These are phyloP conservation scores for Vicia sativa DNA, from an alignment of 306 rosid species.

Conservation along the genomic window DNA sequence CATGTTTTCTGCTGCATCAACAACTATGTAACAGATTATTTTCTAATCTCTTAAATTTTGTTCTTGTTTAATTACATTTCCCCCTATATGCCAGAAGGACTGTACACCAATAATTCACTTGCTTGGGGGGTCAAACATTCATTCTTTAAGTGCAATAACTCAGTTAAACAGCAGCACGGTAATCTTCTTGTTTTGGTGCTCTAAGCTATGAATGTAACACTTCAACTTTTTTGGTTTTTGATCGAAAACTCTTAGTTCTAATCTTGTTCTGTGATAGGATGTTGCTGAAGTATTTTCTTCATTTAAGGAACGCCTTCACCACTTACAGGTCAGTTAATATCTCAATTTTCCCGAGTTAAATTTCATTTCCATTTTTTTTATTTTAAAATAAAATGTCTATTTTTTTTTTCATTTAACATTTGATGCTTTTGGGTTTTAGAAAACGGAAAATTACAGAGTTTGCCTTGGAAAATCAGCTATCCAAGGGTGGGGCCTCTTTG, in stretches of 20 bases:
- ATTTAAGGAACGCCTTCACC: constrained; percentile 70
- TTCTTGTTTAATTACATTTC: constrained; percentile 29
- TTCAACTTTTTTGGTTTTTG: neutral
- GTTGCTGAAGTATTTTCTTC: constrained; percentile 60
- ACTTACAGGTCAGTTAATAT: constrained; percentile 63
- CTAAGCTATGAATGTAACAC: constrained; percentile 25
- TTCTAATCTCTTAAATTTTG: constrained; percentile 21
- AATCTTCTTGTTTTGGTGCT: constrained; percentile 40
- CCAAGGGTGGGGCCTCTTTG: constrained; percentile 99
- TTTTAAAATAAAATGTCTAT: constrained; percentile 15
- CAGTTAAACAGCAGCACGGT: constrained; percentile 59
- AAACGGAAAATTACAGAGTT: constrained; percentile 65
- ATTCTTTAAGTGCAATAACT: constrained; percentile 60
- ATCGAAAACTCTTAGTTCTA: constrained; percentile 8
- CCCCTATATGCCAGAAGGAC: constrained; percentile 48
- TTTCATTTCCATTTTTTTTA: constrained; percentile 9
- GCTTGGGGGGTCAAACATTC: constrained; percentile 70
- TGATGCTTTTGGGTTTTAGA: constrained; percentile 56
- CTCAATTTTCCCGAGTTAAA: constrained; percentile 30
- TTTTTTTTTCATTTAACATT: neutral
- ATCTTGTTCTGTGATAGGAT: constrained; percentile 56
- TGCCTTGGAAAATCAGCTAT: constrained; percentile 90
- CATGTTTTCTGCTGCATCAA: neutral
- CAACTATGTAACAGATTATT: neutral
- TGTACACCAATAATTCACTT: constrained; percentile 65